Base-by-base conservation (phyloP, 1,284 basidiomycete species). In the Cryptococcus sp. region DNA sequence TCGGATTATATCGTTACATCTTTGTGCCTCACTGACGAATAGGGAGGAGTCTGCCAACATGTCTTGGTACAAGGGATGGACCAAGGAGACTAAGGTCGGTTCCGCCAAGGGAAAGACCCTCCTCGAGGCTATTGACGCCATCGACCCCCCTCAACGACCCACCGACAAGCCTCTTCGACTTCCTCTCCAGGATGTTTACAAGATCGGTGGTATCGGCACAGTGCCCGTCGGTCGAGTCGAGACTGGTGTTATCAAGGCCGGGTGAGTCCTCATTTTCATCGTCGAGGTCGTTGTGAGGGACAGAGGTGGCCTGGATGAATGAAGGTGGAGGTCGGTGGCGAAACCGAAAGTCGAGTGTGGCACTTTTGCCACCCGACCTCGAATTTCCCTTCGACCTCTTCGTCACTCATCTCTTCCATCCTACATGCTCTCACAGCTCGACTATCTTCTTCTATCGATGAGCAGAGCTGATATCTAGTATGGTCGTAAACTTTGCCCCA, bases 171-270 rank as follows among this genome's bases (percentile, higher is more conserved):
- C 94, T 68, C 94, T 99, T 79, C 93, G 94, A 81, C 93, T 99
- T 62, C 94, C 94, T 70, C 92, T 99, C 78, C 94, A 98, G 84
- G 94, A 99, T 83, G 94, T 99, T 70, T 98, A 99, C 90, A 99
- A 99, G 84, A 99, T 99, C 72, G 94, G 94, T 80, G 94, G 94
- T 93, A 99, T 99, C 72, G 94, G 94, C 66, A 99, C 94, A 69
- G 95, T 99, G 68, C 94, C 94, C 75, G 94, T 99, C 79, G 94
- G 94, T 77, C 94, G 95, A 90, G 94, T 98, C 72, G 94, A 98
- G 82, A 98, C 95, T 72, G 94, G 95, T 86, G 75, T 92, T 77
- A 97, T 98, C 85, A 97, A 97, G 84, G 88, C 92, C 69, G 93
- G 38, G 48, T 51, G 5, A 18, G 16, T 34, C 21, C 10, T 10